Base-by-base conservation (phyloP, 2,329 filamentous ascomycete genomes). In the Mollisia scopiformis region DNA sequence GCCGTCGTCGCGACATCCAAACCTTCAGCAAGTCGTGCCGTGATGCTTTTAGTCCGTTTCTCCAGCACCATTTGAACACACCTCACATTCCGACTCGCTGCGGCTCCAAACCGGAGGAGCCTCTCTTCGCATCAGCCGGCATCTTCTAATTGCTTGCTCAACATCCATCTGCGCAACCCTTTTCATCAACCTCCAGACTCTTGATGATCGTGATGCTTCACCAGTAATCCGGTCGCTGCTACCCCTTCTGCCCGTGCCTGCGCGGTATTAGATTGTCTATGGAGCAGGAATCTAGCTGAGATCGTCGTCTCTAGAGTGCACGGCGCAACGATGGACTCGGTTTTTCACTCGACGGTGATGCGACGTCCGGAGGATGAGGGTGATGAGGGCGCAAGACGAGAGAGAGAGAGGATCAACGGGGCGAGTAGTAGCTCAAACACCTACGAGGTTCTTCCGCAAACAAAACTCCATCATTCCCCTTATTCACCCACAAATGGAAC, bases 321-420 rank as follows among this genome's bases (percentile, higher is more conserved):
- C 59, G 60, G 63, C 62, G 64, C 58, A 66, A 58, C 28, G 47
- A 71, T 66, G 69, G 68, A 71, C 57, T 70, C 68, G 58, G 66
- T 65, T 57, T 74, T 66, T 64, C 70, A 70, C 57, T 62, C 67
- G 47, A 71, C 70, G 13, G 71, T 72, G 62, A 70, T 73, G 71
- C 70, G 71, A 63, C 66, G 68, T 57, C 16, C 16, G 7, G 61
- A 65, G 30, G 50, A 63, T 27, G 68, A 70, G 23, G 68, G 71
- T 46, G 68, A 71, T 55, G 69, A 69, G 50, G 62, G 63, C 53
- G 69, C 62, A 50, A 62, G 63, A 57, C 61, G 66, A 61, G 68
- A 71, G 58, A 72, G 41, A 68, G 68, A 68, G 58, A 72, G 66
- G 60, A 66, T 69, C 59, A 70, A 70, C 62, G 68, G 69, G 54